Evolutionary conservation across 2,329 filamentous ascomycete species (phyloP).

Genomic region (Alternaria gaisen): DNA sequence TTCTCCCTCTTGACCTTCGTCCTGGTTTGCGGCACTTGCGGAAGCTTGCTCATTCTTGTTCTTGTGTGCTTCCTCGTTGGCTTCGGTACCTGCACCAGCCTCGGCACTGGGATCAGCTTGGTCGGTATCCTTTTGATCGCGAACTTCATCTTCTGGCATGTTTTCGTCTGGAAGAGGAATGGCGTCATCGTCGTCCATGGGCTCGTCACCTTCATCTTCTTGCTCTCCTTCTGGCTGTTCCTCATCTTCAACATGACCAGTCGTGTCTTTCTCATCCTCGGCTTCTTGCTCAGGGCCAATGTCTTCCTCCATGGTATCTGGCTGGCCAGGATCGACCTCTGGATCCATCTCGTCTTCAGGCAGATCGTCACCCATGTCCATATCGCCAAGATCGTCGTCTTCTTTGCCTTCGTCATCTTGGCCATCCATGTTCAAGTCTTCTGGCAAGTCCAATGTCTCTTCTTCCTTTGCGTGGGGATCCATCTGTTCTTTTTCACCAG

Average conservation of each 20-base stretch:
- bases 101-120: conserved; percentile 64
- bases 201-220: conserved; percentile 58
- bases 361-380: conserved; percentile 49
- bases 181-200: conserved; percentile 54
- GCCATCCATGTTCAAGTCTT: conserved; percentile 85
- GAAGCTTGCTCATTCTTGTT: conserved; percentile 68
- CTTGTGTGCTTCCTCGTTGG: conserved; percentile 64
- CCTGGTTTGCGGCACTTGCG: conserved; percentile 65
- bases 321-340: conserved; percentile 40
- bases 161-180: conserved; percentile 59
- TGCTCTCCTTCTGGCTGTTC: conserved; percentile 58
- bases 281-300: conserved; percentile 43
- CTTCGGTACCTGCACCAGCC: conserved; percentile 71
- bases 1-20: conserved; percentile 73
- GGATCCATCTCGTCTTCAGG: conserved; percentile 45
- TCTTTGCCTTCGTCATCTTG: conserved; percentile 67
- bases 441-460: conserved; percentile 82
- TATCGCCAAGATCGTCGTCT: conserved; percentile 48
- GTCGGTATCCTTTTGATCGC: conserved; percentile 58
- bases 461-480: conserved; percentile 83
- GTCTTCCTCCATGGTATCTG: conserved; percentile 47
- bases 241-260: conserved; percentile 47
- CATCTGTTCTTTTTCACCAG: conserved; percentile 71
- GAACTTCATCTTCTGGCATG: conserved; percentile 58
- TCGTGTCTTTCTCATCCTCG: conserved; percentile 48